A percentile compares a stretch with the other conserved stretches of the same genome.
Conservation (phyloP, 2,329 filamentous ascomycete genomes). For the Alternaria burnsii region DNA sequence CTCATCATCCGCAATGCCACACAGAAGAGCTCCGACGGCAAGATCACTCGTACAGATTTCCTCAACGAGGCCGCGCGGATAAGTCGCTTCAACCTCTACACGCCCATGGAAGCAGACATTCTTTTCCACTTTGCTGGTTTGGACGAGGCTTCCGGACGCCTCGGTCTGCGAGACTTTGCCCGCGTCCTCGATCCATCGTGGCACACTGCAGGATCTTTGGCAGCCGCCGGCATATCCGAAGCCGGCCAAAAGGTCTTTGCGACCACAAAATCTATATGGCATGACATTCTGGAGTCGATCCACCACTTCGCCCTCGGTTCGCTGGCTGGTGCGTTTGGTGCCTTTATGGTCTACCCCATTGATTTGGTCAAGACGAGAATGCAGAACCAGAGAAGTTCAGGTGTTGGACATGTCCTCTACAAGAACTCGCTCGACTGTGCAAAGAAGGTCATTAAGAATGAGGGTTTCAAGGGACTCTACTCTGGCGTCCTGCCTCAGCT, state of each 20-base stretch:
- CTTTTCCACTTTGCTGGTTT: slow-evolving; percentile 97
- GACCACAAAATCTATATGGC: slow-evolving; percentile 65
- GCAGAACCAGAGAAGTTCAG: slow-evolving; percentile 87
- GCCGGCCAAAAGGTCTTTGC: slow-evolving; percentile 63
- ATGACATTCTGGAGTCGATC: slow-evolving; percentile 74
- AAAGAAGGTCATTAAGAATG: slow-evolving; percentile 89
- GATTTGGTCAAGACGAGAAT: slow-evolving; percentile 98
- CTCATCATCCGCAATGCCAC: slow-evolving; percentile 89
- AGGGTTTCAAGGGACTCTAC: slow-evolving; percentile 89
- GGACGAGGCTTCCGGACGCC: slow-evolving; percentile 84
- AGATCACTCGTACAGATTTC: slow-evolving; percentile 94
- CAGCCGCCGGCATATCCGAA: slow-evolving; percentile 55
- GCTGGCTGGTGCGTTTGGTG: slow-evolving; percentile 93
- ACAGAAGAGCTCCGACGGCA: slow-evolving; percentile 82
- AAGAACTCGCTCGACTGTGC: slow-evolving; percentile 98
- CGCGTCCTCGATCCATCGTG: slow-evolving; percentile 96
- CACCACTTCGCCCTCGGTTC: slow-evolving; percentile 93
- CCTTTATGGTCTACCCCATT: slow-evolving; percentile 99
- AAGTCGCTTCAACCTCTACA: slow-evolving; percentile 94
- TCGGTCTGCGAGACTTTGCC: slow-evolving; percentile 84
- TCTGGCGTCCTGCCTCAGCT: slow-evolving; percentile 94
- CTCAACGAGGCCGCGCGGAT: slow-evolving; percentile 90
- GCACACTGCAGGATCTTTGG: slow-evolving; percentile 71
- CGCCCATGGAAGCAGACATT: slow-evolving; percentile 98
- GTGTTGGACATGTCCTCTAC: slow-evolving; percentile 87